Conservation (phyloP, 2,329 filamentous ascomycete genomes). For the Aotearoamyces nothofagi region DNA sequence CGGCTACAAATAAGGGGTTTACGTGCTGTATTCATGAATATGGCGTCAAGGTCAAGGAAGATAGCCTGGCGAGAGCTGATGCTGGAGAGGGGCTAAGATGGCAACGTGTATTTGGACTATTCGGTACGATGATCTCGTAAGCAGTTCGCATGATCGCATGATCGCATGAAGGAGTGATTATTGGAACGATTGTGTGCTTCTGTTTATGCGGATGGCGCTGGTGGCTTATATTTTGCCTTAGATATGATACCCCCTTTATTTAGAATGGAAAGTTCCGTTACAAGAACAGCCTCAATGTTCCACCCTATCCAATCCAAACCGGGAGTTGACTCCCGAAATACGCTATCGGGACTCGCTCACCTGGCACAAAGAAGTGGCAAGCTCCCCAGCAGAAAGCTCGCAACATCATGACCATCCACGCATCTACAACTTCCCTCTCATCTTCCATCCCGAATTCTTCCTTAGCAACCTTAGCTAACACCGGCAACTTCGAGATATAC, state of each 20-base stretch:
- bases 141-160: no score
- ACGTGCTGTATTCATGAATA: constrained; percentile 59
- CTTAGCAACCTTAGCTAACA: constrained; percentile 7
- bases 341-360: constrained; percentile 7
- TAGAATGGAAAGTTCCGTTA: no score
- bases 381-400: constrained; percentile 11
- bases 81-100: constrained; percentile 34
- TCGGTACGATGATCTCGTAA: constrained; percentile 42
- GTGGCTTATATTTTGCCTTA: no score
- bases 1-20: constrained; percentile 26
- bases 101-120: constrained; percentile 48
- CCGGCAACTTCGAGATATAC: constrained; percentile 7
- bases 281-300: no score
- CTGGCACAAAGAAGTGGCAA: constrained; percentile 11
- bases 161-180: neutral
- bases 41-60: constrained; percentile 32
- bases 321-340: constrained; percentile 11
- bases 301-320: constrained; percentile 11
- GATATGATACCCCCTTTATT: no score
- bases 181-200: neutral
- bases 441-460: constrained; percentile 5
- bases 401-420: constrained; percentile 11
- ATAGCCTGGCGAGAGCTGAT: constrained; percentile 26
- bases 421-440: constrained; percentile 8
- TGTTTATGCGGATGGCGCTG: no score